Conservation (phyloP, 176 grass and related monocot genomes). For the Sorghum bicolor region DNA sequence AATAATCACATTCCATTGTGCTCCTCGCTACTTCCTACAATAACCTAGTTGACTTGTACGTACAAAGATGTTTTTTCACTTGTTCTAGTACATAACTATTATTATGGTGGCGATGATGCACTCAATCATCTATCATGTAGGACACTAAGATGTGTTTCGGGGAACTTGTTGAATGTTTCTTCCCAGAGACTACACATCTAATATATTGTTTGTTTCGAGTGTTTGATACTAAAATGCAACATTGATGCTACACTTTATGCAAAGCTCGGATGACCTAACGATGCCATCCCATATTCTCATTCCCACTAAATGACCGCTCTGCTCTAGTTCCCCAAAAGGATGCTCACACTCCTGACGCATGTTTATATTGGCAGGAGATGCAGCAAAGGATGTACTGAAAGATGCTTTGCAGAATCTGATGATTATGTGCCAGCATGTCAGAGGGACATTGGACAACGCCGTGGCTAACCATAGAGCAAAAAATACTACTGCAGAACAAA, state of each 20-base stretch:
- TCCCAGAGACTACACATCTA: neutral
- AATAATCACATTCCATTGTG: neutral
- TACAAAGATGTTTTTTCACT: neutral
- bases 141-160: no score
- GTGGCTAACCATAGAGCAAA: conserved; percentile 45
- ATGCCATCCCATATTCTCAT: conserved; percentile 3
- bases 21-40: neutral
- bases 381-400: conserved; percentile 71
- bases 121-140: neutral
- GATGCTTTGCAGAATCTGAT: conserved; percentile 61
- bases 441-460: conserved; percentile 50
- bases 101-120: neutral
- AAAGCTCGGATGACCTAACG: neutral
- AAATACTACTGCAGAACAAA: conserved; percentile 10
- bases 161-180: neutral
- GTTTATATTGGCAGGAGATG: conserved; percentile 46
- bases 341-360: neutral
- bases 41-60: neutral
- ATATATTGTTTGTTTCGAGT: neutral
- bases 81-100: neutral
- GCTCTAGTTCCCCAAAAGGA: neutral
- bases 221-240: neutral
- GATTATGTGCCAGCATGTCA: conserved; percentile 57
- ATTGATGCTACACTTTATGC: neutral
- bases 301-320: neutral